A percentile compares a stretch with the other conserved stretches of the same genome.
These are phyloP conservation scores for Monosporascus sp. DNA, from an alignment of 2,329 filamentous ascomycete species.

Conservation along the genomic window DNA sequence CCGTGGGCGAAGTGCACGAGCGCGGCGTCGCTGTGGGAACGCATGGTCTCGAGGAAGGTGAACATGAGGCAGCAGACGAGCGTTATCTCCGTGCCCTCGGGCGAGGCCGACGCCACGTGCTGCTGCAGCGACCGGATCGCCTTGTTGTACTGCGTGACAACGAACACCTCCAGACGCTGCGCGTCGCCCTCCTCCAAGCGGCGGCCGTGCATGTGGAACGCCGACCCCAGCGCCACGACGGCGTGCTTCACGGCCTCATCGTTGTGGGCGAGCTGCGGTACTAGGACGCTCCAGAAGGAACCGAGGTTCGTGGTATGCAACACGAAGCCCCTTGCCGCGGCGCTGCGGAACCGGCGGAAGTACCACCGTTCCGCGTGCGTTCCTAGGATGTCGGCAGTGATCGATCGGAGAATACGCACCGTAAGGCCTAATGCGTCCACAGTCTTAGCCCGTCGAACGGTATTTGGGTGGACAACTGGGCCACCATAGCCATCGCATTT, in stretches of 20 bases:
- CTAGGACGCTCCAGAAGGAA: conserved; percentile 26
- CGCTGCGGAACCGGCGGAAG: conserved; percentile 30
- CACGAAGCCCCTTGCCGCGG: conserved; percentile 24
- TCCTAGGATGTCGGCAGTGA: conserved; percentile 31
- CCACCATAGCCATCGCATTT: conserved; percentile 32
- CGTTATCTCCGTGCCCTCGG: conserved; percentile 22
- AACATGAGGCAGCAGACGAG: conserved; percentile 29
- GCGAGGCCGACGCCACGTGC: conserved; percentile 16
- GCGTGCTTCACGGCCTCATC: conserved; percentile 28
- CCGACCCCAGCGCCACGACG: conserved; percentile 26
- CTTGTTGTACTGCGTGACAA: conserved; percentile 33
- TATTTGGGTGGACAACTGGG: conserved; percentile 1
- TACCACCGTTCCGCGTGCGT: conserved; percentile 28
- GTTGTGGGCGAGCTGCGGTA: conserved; percentile 24
- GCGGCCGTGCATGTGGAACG: too few species aligned
- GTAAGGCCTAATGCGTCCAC: conserved; percentile 20
- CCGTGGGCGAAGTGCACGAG: conserved; percentile 26
- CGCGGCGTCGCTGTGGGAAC: conserved; percentile 19
- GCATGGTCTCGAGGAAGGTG: conserved; percentile 26
- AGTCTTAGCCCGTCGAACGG: conserved; percentile 16
- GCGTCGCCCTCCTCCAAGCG: not conserved
- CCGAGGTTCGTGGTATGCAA: conserved; percentile 23
- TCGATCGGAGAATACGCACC: conserved; percentile 25
- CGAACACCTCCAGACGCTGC: conserved; percentile 17
- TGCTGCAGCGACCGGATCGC: conserved; percentile 29